Conservation (phyloP, 106 monocot genomes). For the Chionographis japonica region DNA sequence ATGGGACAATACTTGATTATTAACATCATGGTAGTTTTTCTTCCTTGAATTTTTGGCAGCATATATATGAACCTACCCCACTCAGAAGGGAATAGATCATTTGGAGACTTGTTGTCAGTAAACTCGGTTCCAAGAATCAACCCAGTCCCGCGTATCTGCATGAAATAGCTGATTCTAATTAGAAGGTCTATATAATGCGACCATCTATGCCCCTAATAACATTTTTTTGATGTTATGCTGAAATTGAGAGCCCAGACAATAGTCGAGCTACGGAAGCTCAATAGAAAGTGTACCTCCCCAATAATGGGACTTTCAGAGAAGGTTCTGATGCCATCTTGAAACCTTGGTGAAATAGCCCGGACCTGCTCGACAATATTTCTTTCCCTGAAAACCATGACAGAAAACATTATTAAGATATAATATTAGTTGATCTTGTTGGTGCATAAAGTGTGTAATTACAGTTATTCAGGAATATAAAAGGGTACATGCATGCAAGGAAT, state of each 20-base stretch:
- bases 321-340: slow-evolving; percentile 82
- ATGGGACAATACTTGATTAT: too few species aligned
- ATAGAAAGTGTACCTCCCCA: slow-evolving; percentile 61
- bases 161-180: background rate
- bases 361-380: slow-evolving; percentile 69
- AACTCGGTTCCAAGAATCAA: slow-evolving; percentile 91
- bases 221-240: too few species aligned
- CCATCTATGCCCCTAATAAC: background rate
- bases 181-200: background rate
- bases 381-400: slow-evolving; percentile 41
- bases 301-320: slow-evolving; percentile 89
- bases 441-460: too few species aligned
- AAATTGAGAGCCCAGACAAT: background rate
- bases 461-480: background rate
- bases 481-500: background rate
- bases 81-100: slow-evolving; percentile 74
- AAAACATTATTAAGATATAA: background rate
- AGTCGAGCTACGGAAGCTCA: background rate
- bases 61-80: slow-evolving; percentile 61
- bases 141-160: slow-evolving; percentile 84
- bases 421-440: too few species aligned
- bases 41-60: too few species aligned
- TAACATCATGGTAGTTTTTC: too few species aligned
- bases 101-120: slow-evolving; percentile 84
- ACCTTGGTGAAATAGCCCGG: slow-evolving; percentile 52